Evolutionary conservation across 192 early-diverging fungal genomes (phyloP).

Genomic region (Chytriomyces hyalinus): DNA sequence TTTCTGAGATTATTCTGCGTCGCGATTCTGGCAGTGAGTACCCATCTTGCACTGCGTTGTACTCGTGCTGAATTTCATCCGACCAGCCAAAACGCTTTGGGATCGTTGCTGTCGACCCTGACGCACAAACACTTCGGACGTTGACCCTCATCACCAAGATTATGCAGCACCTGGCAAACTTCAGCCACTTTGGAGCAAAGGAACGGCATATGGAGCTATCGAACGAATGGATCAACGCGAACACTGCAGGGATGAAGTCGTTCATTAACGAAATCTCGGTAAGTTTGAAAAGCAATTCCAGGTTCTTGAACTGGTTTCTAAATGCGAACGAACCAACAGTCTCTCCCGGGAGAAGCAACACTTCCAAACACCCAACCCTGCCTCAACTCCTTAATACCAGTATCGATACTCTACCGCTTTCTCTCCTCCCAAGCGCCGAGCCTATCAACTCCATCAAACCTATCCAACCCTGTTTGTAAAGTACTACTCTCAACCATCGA

Average conservation of each 20-base stretch:
- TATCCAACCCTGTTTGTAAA: background rate
- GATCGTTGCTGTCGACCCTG: slow-evolving; percentile 47
- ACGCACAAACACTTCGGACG: slow-evolving; percentile 48
- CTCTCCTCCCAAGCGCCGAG: background rate
- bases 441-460: background rate
- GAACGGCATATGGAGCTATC: slow-evolving; percentile 62
- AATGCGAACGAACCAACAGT: background rate
- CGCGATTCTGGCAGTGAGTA: slow-evolving; percentile 56
- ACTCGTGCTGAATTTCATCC: background rate
- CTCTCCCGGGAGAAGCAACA: slow-evolving; percentile 2
- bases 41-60: slow-evolving; percentile 8
- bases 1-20: slow-evolving; percentile 67
- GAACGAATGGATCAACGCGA: slow-evolving; percentile 57
- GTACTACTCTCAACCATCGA: slow-evolving; percentile 1
- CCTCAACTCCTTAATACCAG: background rate
- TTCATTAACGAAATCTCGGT: slow-evolving; percentile 60
- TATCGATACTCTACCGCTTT: slow-evolving; percentile 15
- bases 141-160: slow-evolving; percentile 64
- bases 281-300: background rate
- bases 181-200: slow-evolving; percentile 61
- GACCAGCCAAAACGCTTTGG: slow-evolving; percentile 56
- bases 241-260: slow-evolving; percentile 51
- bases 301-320: background rate
- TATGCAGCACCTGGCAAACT: slow-evolving; percentile 65
- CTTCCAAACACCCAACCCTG: background rate